phyloP scores from a whole-genome alignment of 768 basidiomycete species.

The Rhizopogon roseolus region DNA sequence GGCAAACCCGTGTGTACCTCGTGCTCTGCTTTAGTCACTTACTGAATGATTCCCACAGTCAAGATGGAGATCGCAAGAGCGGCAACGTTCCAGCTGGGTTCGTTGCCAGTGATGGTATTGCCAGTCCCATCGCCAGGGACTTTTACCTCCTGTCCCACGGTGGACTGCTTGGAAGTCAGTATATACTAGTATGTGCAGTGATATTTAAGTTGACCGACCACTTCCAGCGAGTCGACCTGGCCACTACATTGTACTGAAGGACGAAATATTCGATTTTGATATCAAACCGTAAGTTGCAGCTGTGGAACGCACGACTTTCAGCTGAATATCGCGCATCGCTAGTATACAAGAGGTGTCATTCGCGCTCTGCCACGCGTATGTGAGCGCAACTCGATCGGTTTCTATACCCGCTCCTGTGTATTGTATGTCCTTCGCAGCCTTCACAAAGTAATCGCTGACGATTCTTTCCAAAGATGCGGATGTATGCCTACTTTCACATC shows the following conservation, averaged over 20 bases:
- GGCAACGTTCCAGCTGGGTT: conserved; percentile 53
- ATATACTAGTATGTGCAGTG: background rate
- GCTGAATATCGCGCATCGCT: background rate
- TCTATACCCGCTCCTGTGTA: conserved; percentile 63
- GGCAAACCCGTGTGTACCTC: conserved; percentile 5
- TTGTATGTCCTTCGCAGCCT: conserved; percentile 32
- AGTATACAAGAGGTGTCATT: conserved; percentile 49
- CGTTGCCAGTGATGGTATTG: conserved; percentile 42
- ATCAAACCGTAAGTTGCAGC: conserved; percentile 22
- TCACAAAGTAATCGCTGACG: background rate
- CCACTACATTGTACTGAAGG: conserved; percentile 52
- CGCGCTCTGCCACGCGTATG: conserved; percentile 48
- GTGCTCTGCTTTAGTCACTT: background rate
- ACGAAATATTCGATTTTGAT: conserved; percentile 27
- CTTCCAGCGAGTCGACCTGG: conserved; percentile 47
- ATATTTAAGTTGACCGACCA: background rate
- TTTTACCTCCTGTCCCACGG: conserved; percentile 56
- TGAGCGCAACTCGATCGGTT: conserved; percentile 50
- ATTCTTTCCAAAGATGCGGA: conserved; percentile 44
- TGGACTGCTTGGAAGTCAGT: conserved; percentile 48
- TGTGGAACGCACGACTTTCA: background rate
- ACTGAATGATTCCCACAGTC: conserved; percentile 7
- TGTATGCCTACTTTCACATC: conserved; percentile 27
- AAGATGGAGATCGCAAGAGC: conserved; percentile 29
- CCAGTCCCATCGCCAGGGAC: conserved; percentile 41